Evolutionary conservation across 2,329 filamentous ascomycete genomes (phyloP), one percentile per base, ranked within the genome.

Genomic region (Monilinia fructicola): DNA sequence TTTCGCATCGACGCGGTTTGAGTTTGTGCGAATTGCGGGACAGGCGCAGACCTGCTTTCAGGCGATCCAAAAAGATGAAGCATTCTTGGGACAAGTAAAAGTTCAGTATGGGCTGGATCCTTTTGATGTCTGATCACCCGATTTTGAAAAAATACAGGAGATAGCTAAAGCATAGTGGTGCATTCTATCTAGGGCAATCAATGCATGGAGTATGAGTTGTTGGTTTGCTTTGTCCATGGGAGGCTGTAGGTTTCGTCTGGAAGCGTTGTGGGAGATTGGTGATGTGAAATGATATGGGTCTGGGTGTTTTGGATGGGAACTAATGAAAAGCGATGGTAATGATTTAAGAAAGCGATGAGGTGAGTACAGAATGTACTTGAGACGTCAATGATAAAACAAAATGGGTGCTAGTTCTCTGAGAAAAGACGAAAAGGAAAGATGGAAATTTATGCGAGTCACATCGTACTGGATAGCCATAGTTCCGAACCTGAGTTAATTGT

Each of bases 41-140:
- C 58, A 61, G 11, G 44, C 58, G 23, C 58, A 61, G 21, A 61
- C 58, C 14, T 61, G 58, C n/a, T 50, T 26, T 1, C 58, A 61
- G n/a, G 58, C 58, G 11, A 61, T 61, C 35, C n/a, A 26, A 11
- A 61, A 61, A n/a, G 58, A 61, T 4, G n/a, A 50, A 9, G 5
- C 31, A 7, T 61, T 61, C 3, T 18, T 61, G 10, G 44, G 44
- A 14, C 58, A 50, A 31, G 58, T 61, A 2, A 38, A 21, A 0
- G 44, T 61, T 6, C 44, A 35, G 26, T 61, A 61, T 7, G 58
- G 58, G 18, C 23, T 40, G 1, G 58, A 61, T 9, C 14, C 4
- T 4, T 11, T 50, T 26, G 58, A 61, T 3, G 0, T 26, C 9
- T 61, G 6, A 50, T 61, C 4, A 0, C 16, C 1, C 10, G 6